A percentile compares a stretch with the other conserved stretches of the same genome.
These are phyloP conservation scores for Yamadazyma songkhlaensis DNA, from an alignment of 1,139 yeast species.

Conservation along the genomic window DNA sequence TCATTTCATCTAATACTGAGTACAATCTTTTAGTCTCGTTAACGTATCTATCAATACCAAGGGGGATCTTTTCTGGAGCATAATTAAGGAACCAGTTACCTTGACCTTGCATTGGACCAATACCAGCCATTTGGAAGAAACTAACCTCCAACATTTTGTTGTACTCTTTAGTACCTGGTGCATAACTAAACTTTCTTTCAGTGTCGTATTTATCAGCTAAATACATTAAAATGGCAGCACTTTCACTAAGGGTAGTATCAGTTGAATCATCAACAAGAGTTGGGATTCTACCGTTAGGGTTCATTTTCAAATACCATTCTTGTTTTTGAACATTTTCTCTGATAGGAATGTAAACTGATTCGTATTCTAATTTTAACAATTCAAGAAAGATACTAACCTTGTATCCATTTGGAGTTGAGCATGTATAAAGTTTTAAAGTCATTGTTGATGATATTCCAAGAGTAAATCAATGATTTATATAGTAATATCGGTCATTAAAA, in stretches of 20 bases:
- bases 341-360: conserved; percentile 42
- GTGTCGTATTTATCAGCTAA: conserved; percentile 57
- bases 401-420: conserved; percentile 57
- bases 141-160: conserved; percentile 51
- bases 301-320: conserved; percentile 51
- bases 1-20: conserved; percentile 48
- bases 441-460: too few species aligned
- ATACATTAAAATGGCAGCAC: conserved; percentile 58
- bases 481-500: too few species aligned
- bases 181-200: conserved; percentile 47
- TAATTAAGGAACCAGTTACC: conserved; percentile 42
- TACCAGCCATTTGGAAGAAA: conserved; percentile 56
- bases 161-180: conserved; percentile 41
- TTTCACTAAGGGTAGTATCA: conserved; percentile 49
- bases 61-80: conserved; percentile 49
- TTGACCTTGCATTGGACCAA: conserved; percentile 64
- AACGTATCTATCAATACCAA: conserved; percentile 50
- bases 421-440: conserved; percentile 29
- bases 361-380: conserved; percentile 46
- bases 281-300: conserved; percentile 66
- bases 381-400: conserved; percentile 50
- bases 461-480: too few species aligned
- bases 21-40: conserved; percentile 52
- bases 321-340: conserved; percentile 42
- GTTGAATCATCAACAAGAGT: conserved; percentile 46